Percentiles rank a stretch among this genome's conserved stretches.
Conservation (phyloP, 2,329 filamentous ascomycete species). For the Hypoxylon sp. region DNA sequence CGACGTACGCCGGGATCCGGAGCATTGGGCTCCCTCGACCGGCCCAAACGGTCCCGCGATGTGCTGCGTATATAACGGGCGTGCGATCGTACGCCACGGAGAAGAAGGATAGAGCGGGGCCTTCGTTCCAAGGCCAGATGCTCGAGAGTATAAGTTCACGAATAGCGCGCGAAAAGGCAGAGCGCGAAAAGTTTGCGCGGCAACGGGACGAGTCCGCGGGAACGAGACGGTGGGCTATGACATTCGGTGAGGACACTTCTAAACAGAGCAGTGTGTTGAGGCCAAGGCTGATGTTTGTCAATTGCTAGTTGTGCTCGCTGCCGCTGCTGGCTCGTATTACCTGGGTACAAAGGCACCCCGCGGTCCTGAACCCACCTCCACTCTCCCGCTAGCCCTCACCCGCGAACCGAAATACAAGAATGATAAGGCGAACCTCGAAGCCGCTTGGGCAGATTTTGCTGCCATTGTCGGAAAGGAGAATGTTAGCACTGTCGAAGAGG, state of each 20-base stretch:
- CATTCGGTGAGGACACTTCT: slow-evolving; percentile 63
- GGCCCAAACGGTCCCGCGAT: slow-evolving; percentile 33
- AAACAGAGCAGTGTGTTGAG: background rate
- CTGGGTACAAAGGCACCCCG: slow-evolving; percentile 70
- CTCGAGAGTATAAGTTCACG: slow-evolving; percentile 71
- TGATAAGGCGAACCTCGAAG: slow-evolving; percentile 74
- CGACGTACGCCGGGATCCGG: slow-evolving; percentile 45
- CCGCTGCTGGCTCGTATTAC: slow-evolving; percentile 69
- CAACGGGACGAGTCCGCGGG: slow-evolving; percentile 57
- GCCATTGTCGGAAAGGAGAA: slow-evolving; percentile 75
- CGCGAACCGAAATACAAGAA: slow-evolving; percentile 70
- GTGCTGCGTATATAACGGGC: slow-evolving; percentile 33
- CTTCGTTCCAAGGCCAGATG: slow-evolving; percentile 71
- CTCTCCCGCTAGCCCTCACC: slow-evolving; percentile 69
- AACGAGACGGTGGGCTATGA: slow-evolving; percentile 65
- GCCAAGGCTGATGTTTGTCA: slow-evolving; percentile 3
- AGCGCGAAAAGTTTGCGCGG: slow-evolving; percentile 65
- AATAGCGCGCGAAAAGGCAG: slow-evolving; percentile 67
- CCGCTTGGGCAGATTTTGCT: slow-evolving; percentile 78
- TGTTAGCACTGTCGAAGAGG: slow-evolving; percentile 71
- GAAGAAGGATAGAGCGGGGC: slow-evolving; percentile 54
- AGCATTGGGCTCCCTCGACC: slow-evolving; percentile 33
- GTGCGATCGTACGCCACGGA: slow-evolving; percentile 51
- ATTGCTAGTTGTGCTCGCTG: slow-evolving; percentile 65
- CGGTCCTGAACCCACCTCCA: slow-evolving; percentile 68